Evolutionary conservation across 257 asterid genomes (phyloP), one percentile per base, ranked within the genome.

Genomic region (Salvia hispanica): DNA sequence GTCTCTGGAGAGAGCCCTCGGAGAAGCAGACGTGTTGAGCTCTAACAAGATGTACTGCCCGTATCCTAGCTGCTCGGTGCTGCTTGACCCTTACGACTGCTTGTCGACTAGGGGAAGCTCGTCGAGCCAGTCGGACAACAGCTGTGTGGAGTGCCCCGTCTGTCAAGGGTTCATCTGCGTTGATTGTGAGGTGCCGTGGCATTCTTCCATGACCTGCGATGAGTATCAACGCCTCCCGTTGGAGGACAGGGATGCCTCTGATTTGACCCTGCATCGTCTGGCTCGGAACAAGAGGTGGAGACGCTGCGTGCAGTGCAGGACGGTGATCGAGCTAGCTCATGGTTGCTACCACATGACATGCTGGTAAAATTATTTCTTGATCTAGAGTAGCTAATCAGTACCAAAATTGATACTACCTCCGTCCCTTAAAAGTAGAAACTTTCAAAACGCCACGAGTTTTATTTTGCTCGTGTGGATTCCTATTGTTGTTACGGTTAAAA

Each of bases 111-210:
- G 77, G 75, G 82, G 76, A 39, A 85, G 91, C 71, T 83, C 91
- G 0, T 85, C 88, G 42, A 79, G 88, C 58, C 82, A 70, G 63
- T 77, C 83, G 1, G 94, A 82, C 18, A 74, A 83, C 61, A 77
- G 81, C 59, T 82, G 90, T 62, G 77, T 88, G 47, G 96, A 86
- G 77, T 93, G 98, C 72, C 90, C 92, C 4, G 89, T 74, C 53
- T 93, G 98, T 78, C 80, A 82, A 76, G 74, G 90, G 71, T 76
- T 81, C 43, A 75, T 93, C 33, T 93, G 98, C 69, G 77, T 86
- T 48, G 89, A 86, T 58, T 93, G 98, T 80, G 79, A 64, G 74
- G 94, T 86, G 46, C 96, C 91, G 42, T 90, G 98, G 97, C 98
- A 93, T 78, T 80, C 90, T 7, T 90, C 92, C 16, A 74, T 86